Conservation (phyloP, 805 yeast genomes). For the Hanseniaspora lindneri region DNA sequence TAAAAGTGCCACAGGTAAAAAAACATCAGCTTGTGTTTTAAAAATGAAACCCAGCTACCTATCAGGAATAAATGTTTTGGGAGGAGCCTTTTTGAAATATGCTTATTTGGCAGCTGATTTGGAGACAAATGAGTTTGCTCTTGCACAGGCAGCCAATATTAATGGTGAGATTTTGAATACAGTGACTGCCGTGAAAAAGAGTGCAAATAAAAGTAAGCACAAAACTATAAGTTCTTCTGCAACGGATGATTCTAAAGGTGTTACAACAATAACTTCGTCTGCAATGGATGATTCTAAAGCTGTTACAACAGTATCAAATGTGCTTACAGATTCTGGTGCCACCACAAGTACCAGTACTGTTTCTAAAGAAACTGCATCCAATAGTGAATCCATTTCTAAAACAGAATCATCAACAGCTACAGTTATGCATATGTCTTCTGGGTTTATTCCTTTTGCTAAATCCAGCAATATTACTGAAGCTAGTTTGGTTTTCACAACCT, state of each 20-base stretch:
- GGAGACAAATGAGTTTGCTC: constrained; percentile 43
- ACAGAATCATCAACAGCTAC: neutral
- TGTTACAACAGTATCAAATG: no score
- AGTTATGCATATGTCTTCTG: constrained; percentile 23
- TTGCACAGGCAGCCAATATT: constrained; percentile 36
- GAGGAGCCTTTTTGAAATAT: constrained; percentile 44
- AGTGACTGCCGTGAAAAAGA: neutral
- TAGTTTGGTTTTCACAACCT: constrained; percentile 4
- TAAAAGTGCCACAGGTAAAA: constrained; percentile 34
- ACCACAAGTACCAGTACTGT: no score
- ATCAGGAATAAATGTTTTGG: constrained; percentile 44
- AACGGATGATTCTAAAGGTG: neutral
- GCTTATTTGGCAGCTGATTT: constrained; percentile 54
- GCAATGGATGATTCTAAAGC: no score
- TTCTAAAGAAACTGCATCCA: no score
- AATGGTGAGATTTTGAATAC: constrained; percentile 1
- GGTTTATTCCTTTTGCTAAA: constrained; percentile 42
- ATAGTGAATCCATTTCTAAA: neutral
- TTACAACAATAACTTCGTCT: no score
- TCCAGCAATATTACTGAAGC: constrained; percentile 23
- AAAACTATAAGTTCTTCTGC: neutral
- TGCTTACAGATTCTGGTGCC: no score
- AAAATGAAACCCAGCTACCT: constrained; percentile 38
- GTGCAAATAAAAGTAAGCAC: constrained; percentile 12
- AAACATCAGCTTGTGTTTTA: constrained; percentile 41